phyloP scores from a whole-genome alignment of 768 basidiomycete species.

The Sistotremastrum suecicum region DNA sequence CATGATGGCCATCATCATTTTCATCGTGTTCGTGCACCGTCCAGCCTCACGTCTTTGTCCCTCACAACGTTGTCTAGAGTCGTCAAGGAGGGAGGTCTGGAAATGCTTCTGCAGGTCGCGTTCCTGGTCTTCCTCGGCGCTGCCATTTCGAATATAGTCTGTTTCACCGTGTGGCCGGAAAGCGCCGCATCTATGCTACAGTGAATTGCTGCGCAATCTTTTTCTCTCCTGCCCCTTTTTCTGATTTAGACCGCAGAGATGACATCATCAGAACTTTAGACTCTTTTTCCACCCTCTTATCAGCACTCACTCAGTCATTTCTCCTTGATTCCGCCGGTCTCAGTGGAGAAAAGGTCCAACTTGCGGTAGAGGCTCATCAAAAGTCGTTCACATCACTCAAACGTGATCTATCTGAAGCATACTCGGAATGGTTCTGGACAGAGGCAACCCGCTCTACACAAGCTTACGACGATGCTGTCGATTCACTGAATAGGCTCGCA shows the following conservation, averaged over 20 bases:
- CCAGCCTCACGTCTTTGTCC: conserved; percentile 1
- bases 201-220: conserved; percentile 2
- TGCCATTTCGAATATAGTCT: conserved; percentile 68
- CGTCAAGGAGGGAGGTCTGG: conserved; percentile 78
- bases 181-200: conserved; percentile 77
- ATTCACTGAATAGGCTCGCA: conserved; percentile 75
- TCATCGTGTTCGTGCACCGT: conserved; percentile 47
- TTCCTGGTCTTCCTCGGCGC: conserved; percentile 70
- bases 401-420: conserved; percentile 74
- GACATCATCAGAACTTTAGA: conserved; percentile 79
- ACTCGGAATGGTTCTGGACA: conserved; percentile 57
- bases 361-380: conserved; percentile 76
- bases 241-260: conserved; percentile 13
- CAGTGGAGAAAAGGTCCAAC: conserved; percentile 51
- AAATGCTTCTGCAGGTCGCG: conserved; percentile 58
- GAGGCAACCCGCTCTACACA: conserved; percentile 11
- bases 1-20: conserved; percentile 74
- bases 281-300: conserved; percentile 78
- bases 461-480: conserved; percentile 79
- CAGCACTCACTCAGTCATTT: conserved; percentile 73
- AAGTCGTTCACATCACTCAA: conserved; percentile 82
- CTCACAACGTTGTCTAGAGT: conserved; percentile 65
- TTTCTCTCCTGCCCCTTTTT: background rate
- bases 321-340: conserved; percentile 54
- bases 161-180: conserved; percentile 73